A percentile compares a stretch with the other conserved stretches of the same genome.
Conservation (phyloP, 2,329 filamentous ascomycete genomes). For the Catunica adiposa region DNA sequence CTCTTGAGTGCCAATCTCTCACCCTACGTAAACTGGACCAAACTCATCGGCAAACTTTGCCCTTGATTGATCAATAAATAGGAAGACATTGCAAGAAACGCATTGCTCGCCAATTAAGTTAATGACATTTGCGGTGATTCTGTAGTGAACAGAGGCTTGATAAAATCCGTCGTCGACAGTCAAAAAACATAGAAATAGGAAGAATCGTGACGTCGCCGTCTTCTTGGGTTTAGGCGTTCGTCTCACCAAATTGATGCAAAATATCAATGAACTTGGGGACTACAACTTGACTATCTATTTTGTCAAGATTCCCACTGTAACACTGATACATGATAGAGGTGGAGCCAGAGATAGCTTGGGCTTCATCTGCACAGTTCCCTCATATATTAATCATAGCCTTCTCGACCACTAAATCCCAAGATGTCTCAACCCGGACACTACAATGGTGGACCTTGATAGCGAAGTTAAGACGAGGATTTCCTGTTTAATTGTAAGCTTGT, state of each 20-base stretch:
- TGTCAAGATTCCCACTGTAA: conserved; percentile 3
- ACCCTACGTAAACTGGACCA: background rate
- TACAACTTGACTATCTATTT: conserved; percentile 3
- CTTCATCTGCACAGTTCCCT: conserved; percentile 5
- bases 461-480: background rate
- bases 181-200: conserved; percentile 4
- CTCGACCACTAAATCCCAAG: conserved; percentile 8
- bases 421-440: conserved; percentile 4
- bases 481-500: too few relatives aligned
- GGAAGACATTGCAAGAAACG: conserved; percentile 1
- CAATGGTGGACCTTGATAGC: conserved; percentile 6
- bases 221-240: conserved; percentile 2
- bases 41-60: background rate
- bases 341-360: background rate
- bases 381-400: conserved; percentile 10
- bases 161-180: conserved; percentile 3
- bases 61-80: conserved; percentile 1
- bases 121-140: background rate
- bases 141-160: conserved; percentile 6
- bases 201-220: conserved; percentile 1
- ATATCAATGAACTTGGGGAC: conserved; percentile 8
- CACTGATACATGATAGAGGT: conserved; percentile 8
- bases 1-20: background rate
- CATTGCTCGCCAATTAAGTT: conserved; percentile 3
- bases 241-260: conserved; percentile 6